Evolutionary conservation across 225 moss, liverwort and hornwort genomes (phyloP), one percentile per base, ranked within the genome.

Genomic region (Physcomitrium patens): DNA sequence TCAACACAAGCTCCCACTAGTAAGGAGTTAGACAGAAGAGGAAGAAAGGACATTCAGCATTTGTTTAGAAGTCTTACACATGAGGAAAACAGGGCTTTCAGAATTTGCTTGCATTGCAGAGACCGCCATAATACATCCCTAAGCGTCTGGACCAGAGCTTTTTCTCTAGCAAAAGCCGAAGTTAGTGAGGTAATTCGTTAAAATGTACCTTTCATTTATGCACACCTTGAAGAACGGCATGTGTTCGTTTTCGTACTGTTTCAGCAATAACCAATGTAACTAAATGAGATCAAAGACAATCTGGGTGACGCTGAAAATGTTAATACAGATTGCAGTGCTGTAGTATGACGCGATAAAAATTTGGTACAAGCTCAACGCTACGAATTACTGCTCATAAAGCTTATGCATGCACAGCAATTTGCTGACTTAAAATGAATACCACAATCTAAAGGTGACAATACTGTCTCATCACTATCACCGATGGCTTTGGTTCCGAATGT

Each of bases 361-460:
- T 19, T 55, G 54, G 17, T 55, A 55, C 54, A 55, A 55, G 8
- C 19, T 19, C 16, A 54, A 60, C n/a, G 62, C 54, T 47, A 61
- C 12, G n/a, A 75, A 48, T 60, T 66, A 70, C 61, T 75, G 82
- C 61, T 75, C 28, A 20, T 53, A 23, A 64, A 78, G 57, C 59
- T 78, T 45, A 66, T 17, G 49, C 26, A 78, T 48, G 71, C 56
- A 67, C 76, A 83, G 79, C 76, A 72, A 72, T 76, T 72, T 71
- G 76, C 72, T 68, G 79, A 75, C 57, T 67, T 71, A 68, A 66
- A 71, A 62, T 75, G 49, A 72, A 67, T 55, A 17, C 54, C 54
- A 55, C n/a, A 55, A 79, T 19, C 62, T 67, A 66, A 79, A 71
- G 56, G 20, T 62, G 55, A 37, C 43, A 63, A n/a, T 55, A 12